phyloP scores from a whole-genome alignment of 106 monocot genomes.

The Phalaenopsis aphrodite region DNA sequence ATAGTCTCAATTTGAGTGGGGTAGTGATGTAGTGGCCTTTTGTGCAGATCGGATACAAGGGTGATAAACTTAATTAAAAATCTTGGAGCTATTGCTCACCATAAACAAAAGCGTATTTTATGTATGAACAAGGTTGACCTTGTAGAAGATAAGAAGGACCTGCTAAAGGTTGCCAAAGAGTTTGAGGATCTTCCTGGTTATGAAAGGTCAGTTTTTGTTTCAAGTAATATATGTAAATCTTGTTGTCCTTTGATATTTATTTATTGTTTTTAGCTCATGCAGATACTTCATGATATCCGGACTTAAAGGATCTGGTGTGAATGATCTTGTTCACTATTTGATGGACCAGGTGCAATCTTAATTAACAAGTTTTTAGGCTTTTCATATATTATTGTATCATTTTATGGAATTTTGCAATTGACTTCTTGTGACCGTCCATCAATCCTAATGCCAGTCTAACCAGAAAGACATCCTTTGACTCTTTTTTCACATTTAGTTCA shows the following conservation, averaged over 20 bases:
- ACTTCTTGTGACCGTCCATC: background rate
- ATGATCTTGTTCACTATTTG: conserved; percentile 71
- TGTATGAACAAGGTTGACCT: conserved; percentile 99
- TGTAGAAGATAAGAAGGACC: conserved; percentile 76
- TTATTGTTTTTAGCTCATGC: conserved; percentile 8
- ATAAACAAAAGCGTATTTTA: conserved; percentile 68
- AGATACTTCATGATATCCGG: conserved; percentile 98
- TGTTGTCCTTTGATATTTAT: background rate
- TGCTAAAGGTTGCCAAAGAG: conserved; percentile 85
- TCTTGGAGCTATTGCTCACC: conserved; percentile 53
- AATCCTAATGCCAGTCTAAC: background rate
- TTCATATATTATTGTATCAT: background rate
- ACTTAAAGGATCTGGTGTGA: conserved; percentile 87
- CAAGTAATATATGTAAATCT: background rate
- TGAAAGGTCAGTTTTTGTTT: conserved; percentile 42
- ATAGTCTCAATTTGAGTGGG: background rate
- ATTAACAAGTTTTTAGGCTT: background rate
- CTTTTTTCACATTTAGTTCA: background rate
- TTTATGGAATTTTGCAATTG: background rate
- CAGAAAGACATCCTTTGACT: background rate
- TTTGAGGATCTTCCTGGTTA: conserved; percentile 91
- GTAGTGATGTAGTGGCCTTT: background rate
- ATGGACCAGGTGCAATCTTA: conserved; percentile 56
- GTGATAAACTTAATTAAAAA: conserved; percentile 76
- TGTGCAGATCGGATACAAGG: conserved; percentile 61